These are phyloP conservation scores for Skeletonema tropicum DNA, from an alignment of 108 stramenopile genomes.

Conservation along the genomic window DNA sequence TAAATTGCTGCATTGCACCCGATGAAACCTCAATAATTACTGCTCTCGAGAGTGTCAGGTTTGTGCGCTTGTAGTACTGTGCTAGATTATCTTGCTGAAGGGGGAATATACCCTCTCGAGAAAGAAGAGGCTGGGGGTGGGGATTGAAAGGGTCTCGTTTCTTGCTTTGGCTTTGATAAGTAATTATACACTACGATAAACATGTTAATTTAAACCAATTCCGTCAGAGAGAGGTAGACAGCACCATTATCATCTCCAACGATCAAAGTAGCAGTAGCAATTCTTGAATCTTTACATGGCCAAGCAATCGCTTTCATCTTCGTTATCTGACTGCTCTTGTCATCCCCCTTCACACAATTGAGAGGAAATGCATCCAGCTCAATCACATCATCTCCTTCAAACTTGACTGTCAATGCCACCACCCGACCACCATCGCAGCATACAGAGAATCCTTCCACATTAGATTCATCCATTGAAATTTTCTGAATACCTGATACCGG, in stretches of 20 bases:
- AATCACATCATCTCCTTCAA: not conserved
- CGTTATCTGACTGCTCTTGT: not conserved
- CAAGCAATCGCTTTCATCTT: not conserved
- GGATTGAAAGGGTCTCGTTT: too few species aligned
- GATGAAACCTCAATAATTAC: too few species aligned
- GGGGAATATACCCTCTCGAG: too few species aligned
- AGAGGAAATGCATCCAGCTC: slow-evolving; percentile 1
- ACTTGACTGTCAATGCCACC: not conserved
- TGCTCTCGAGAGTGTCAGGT: too few species aligned
- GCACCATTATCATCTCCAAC: not conserved
- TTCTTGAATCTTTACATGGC: not conserved
- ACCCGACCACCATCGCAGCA: not conserved
- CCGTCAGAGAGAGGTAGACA: not conserved
- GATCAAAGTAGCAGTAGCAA: not conserved
- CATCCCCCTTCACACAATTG: not conserved
- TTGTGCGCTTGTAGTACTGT: too few species aligned
- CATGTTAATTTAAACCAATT: not conserved
- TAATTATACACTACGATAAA: too few species aligned
- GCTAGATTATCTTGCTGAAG: too few species aligned
- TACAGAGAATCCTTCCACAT: not conserved
- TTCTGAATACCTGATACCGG: not conserved
- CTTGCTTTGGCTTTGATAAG: too few species aligned
- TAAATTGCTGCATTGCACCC: too few species aligned
- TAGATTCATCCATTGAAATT: not conserved
- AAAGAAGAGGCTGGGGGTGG: too few species aligned